A percentile compares a stretch with the other conserved stretches of the same genome.
Evolutionary conservation across 345 rosid genomes (phyloP).

Genomic region (Cardiospermum halicacabum): DNA sequence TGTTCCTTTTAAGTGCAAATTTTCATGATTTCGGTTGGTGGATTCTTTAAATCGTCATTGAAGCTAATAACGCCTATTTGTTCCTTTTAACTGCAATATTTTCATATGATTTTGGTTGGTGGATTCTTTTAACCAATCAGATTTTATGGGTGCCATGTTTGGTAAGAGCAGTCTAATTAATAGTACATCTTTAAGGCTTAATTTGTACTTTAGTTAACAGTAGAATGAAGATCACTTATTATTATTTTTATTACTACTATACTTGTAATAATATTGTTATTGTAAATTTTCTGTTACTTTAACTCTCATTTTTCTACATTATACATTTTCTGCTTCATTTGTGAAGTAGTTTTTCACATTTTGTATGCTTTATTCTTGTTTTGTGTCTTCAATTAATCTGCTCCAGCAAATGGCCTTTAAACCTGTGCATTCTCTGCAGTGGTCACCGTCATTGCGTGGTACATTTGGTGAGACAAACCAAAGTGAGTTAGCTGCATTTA

Average conservation of each 20-base stretch:
- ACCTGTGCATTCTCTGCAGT: slow-evolving; percentile 34
- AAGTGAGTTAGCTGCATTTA: slow-evolving; percentile 93
- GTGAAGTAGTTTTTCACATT: neutral
- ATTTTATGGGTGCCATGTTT: slow-evolving; percentile 37
- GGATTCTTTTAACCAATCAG: slow-evolving; percentile 43
- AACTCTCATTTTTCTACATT: neutral
- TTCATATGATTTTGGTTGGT: slow-evolving; percentile 9
- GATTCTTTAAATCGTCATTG: slow-evolving; percentile 22
- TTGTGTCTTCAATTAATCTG: slow-evolving; percentile 6
- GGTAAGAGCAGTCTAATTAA: slow-evolving; percentile 57
- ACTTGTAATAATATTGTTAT: too few relatives aligned
- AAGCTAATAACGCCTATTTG: neutral
- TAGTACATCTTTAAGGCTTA: neutral
- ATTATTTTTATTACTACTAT: too few relatives aligned
- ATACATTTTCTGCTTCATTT: neutral
- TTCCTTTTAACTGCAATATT: neutral
- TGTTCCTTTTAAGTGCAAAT: neutral
- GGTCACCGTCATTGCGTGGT: slow-evolving; percentile 50
- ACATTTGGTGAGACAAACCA: slow-evolving; percentile 79
- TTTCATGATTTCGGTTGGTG: slow-evolving; percentile 6
- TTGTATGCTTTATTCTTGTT: neutral
- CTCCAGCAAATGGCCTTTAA: neutral
- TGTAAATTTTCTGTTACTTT: neutral
- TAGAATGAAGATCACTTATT: too few relatives aligned
- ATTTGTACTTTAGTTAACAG: neutral